phyloP scores from a whole-genome alignment of 1,284 basidiomycete species.

The Heimioporus retisporus region DNA sequence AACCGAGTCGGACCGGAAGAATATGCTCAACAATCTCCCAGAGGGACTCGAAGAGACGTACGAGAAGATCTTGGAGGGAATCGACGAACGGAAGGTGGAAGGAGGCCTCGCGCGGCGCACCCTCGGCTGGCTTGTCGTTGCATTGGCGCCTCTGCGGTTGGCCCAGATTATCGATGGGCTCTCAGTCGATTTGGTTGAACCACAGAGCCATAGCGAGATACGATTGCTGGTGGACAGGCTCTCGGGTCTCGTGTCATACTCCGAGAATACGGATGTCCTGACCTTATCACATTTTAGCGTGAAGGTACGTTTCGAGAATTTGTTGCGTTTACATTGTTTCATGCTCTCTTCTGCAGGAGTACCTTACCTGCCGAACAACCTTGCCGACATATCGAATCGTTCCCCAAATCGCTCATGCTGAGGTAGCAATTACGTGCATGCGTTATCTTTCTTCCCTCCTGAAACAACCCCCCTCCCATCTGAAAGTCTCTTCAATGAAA shows the following conservation, averaged over 20 bases:
- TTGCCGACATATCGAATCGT: conserved; percentile 6
- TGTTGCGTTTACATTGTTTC: not conserved
- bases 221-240: not conserved
- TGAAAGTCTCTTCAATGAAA: not conserved
- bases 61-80: conserved; percentile 7
- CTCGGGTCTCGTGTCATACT: conserved; percentile 11
- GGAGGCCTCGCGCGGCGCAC: conserved; percentile 1
- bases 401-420: conserved; percentile 2
- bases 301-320: not conserved
- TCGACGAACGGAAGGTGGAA: conserved; percentile 9
- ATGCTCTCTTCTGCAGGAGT: conserved; percentile 7
- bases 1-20: not conserved
- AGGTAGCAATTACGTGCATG: conserved; percentile 5
- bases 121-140: conserved; percentile 7
- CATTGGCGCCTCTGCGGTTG: conserved; percentile 6
- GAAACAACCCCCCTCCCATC: not conserved
- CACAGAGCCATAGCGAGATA: too few species aligned
- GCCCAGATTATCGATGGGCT: conserved; percentile 4
- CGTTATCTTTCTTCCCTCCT: not conserved
- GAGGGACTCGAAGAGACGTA: conserved; percentile 4
- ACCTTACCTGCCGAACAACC: not conserved
- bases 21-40: not conserved
- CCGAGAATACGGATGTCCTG: conserved; percentile 1
- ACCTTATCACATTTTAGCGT: conserved; percentile 6
- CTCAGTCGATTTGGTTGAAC: not conserved